These are phyloP conservation scores for Botryosphaeria dothidea DNA, from an alignment of 2,329 filamentous ascomycete species.

Conservation along the genomic window DNA sequence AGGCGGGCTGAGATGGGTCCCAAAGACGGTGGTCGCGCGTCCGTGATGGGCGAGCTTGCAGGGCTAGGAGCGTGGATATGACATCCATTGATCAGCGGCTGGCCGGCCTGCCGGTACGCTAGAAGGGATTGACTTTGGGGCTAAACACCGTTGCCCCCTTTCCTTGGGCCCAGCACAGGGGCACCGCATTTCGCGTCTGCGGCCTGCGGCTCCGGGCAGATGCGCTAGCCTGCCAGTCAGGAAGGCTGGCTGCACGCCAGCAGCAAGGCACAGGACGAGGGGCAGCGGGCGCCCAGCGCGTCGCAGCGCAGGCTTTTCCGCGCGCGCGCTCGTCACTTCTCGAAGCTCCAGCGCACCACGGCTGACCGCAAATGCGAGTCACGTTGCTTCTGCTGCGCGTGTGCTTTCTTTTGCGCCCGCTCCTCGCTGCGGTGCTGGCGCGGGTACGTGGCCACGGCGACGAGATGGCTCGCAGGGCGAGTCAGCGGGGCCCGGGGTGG, in stretches of 20 bases:
- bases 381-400: conserved; percentile 16
- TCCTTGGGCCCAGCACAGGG: conserved; percentile 17
- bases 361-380: conserved; percentile 16
- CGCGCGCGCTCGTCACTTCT: conserved; percentile 14
- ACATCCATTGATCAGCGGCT: conserved; percentile 19
- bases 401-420: conserved; percentile 11
- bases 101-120: conserved; percentile 18
- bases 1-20: conserved; percentile 18
- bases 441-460: conserved; percentile 9
- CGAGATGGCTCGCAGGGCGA: conserved; percentile 7
- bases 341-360: conserved; percentile 13
- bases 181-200: conserved; percentile 14
- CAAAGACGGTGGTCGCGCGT: conserved; percentile 15
- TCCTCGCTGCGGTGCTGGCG: conserved; percentile 11
- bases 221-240: conserved; percentile 9
- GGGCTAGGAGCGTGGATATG: conserved; percentile 14
- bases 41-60: conserved; percentile 16
- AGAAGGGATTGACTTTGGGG: conserved; percentile 16
- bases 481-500: conserved; percentile 7
- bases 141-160: conserved; percentile 20
- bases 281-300: conserved; percentile 9
- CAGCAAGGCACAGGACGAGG: conserved; percentile 16
- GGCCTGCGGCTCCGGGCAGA: conserved; percentile 19
- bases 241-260: conserved; percentile 14
- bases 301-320: conserved; percentile 2